Evolutionary conservation across 2,329 filamentous ascomycete species (phyloP).

Genomic region (Aquanectria penicillioides): DNA sequence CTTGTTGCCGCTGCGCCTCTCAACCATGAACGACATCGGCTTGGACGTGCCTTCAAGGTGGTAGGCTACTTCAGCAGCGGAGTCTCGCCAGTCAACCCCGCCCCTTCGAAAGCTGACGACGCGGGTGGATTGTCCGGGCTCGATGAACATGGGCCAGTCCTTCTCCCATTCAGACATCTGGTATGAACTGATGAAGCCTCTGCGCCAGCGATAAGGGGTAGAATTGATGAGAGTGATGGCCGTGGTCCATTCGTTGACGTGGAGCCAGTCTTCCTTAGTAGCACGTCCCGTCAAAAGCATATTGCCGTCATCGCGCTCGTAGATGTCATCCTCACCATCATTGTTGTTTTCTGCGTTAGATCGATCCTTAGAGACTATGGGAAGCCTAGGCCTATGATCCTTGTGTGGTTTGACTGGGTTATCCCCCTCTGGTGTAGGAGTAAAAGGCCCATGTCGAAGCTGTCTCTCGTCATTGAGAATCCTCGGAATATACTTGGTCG

Average conservation of each 20-base stretch:
- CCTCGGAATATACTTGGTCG: no score
- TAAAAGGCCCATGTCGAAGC: no score
- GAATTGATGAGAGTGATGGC: constrained; percentile 44
- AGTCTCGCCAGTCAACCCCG: constrained; percentile 18
- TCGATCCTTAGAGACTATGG: no score
- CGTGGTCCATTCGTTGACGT: background rate
- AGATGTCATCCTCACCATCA: no score
- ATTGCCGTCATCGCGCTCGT: no score
- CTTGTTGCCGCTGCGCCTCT: constrained; percentile 23
- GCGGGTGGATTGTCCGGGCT: constrained; percentile 37
- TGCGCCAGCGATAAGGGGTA: constrained; percentile 46
- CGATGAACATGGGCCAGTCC: constrained; percentile 39
- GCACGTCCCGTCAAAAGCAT: no score
- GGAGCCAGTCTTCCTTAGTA: no score
- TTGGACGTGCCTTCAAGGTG: constrained; percentile 39
- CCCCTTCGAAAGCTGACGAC: background rate
- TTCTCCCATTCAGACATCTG: constrained; percentile 33
- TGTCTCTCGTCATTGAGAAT: no score
- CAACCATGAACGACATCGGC: constrained; percentile 41
- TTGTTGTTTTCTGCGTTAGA: no score
- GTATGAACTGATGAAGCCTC: constrained; percentile 29
- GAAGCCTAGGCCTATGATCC: no score
- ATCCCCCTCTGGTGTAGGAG: no score
- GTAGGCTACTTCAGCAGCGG: constrained; percentile 43
- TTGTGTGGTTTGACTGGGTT: no score